These are phyloP conservation scores for Thymus mandschuricus DNA, from an alignment of 257 asterid species.

Conservation along the genomic window DNA sequence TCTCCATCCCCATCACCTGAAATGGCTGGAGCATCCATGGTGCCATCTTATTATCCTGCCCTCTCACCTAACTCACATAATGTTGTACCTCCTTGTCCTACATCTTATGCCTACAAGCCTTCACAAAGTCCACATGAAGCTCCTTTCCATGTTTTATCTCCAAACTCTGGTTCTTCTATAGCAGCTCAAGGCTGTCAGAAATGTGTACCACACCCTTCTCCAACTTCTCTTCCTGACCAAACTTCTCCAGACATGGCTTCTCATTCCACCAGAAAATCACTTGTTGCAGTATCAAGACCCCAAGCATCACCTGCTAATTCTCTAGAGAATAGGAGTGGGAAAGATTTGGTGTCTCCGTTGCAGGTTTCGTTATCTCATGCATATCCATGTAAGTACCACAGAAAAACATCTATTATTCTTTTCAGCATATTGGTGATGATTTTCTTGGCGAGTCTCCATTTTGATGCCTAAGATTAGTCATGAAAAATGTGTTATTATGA, in stretches of 20 bases:
- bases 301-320: slow-evolving; percentile 43
- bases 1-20: slow-evolving; percentile 35
- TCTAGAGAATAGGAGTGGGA: slow-evolving; percentile 36
- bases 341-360: slow-evolving; percentile 43
- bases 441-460: background rate
- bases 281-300: slow-evolving; percentile 33
- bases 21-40: slow-evolving; percentile 37
- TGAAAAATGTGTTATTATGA: background rate
- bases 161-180: slow-evolving; percentile 38
- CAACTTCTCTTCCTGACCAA: slow-evolving; percentile 36
- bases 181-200: slow-evolving; percentile 32
- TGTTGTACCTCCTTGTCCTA: slow-evolving; percentile 38
- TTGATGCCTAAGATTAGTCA: slow-evolving; percentile 3
- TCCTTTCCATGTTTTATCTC: slow-evolving; percentile 31
- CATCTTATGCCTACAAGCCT: slow-evolving; percentile 39
- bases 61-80: slow-evolving; percentile 37
- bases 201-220: slow-evolving; percentile 52
- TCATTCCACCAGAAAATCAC: slow-evolving; percentile 35
- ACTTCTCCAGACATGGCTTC: slow-evolving; percentile 43
- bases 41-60: slow-evolving; percentile 51
- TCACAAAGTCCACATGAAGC: slow-evolving; percentile 34
- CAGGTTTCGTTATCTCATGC: slow-evolving; percentile 47
- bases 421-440: slow-evolving; percentile 17
- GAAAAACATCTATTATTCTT: slow-evolving; percentile 12
- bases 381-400: slow-evolving; percentile 57